Base-by-base conservation (phyloP, 345 rosid genomes). In the Arabis alpina region DNA sequence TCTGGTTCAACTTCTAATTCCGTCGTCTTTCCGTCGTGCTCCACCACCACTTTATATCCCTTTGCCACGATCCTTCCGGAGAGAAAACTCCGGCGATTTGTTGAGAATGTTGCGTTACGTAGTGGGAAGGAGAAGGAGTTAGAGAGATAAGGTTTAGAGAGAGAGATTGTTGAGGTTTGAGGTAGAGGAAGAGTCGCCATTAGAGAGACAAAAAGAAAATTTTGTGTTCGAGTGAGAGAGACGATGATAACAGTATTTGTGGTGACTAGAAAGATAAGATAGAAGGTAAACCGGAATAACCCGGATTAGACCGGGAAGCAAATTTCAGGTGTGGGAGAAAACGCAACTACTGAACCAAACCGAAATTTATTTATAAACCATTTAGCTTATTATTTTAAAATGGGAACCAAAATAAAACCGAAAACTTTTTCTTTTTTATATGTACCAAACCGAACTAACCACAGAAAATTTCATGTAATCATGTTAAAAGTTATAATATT, bases 1-100 rank as follows among this genome's bases (percentile, higher is more conserved):
- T 89, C 96, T 3, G 87, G 82, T 41, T 91, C 99, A 3, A 94
- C 97, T 19, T 89, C 90, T 28, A 94, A 80, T 65, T 86, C 95
- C 16, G 91, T 94, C 48, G 76, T 60, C 75, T 76, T 64, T 4
- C 95, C 93, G 50, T 80, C 82, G 53, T 89, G 97, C 64, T 94
- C 97, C 41, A 91, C 75, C 74, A 86, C 85, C 72, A 89, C 97
- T 60, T 88, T 89, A 81, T 81, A 89, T 11, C 89, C 77, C 53
- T 70, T 70, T 4, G 77, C 82, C 2, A 77, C 80, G 8, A 75
- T 32, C 15, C 76, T 58, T 28, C 47, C 1, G 73, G 61, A 0
- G 55, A 67, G 47, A 36, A 42, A 41, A 0, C 14, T 8, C 28
- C 73, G 66, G 50, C 41, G 41, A 3, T 5, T 60, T 19, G 34